Percentiles rank a stretch among this genome's conserved stretches.
Evolutionary conservation across 768 basidiomycete genomes (phyloP).

Genomic region (Amanita fuliginea): DNA sequence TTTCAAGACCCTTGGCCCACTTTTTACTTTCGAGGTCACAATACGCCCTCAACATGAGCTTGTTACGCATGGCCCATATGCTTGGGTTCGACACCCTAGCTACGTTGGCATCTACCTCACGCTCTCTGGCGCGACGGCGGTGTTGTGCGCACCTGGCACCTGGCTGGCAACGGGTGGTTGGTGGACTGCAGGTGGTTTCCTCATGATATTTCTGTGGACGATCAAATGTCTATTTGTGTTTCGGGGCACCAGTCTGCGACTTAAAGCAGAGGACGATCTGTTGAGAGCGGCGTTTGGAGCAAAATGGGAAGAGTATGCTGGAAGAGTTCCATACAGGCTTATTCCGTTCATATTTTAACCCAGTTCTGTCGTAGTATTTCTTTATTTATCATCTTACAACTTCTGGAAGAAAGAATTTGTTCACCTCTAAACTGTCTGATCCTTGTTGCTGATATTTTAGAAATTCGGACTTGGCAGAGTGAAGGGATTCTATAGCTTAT

Average conservation of each 20-base stretch:
- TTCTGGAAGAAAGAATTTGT: too few relatives aligned
- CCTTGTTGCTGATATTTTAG: too few relatives aligned
- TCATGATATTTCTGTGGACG: conserved; percentile 18
- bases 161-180: conserved; percentile 19
- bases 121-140: conserved; percentile 21
- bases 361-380: neutral
- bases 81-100: conserved; percentile 33
- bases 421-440: too few relatives aligned
- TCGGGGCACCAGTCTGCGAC: conserved; percentile 19
- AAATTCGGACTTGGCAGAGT: too few relatives aligned
- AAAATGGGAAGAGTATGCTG: conserved; percentile 25
- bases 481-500: too few relatives aligned
- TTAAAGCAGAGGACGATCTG: conserved; percentile 25
- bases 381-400: too few relatives aligned
- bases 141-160: conserved; percentile 20
- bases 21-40: conserved; percentile 35
- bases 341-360: conserved; percentile 24
- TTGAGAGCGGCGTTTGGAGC: conserved; percentile 24
- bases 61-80: conserved; percentile 30
- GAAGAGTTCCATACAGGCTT: conserved; percentile 24
- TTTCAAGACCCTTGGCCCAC: conserved; percentile 24
- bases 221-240: conserved; percentile 24
- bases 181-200: conserved; percentile 13
- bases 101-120: conserved; percentile 30
- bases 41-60: conserved; percentile 28